Evolutionary conservation across 768 basidiomycete species (phyloP).

Genomic region (Russula sp.): DNA sequence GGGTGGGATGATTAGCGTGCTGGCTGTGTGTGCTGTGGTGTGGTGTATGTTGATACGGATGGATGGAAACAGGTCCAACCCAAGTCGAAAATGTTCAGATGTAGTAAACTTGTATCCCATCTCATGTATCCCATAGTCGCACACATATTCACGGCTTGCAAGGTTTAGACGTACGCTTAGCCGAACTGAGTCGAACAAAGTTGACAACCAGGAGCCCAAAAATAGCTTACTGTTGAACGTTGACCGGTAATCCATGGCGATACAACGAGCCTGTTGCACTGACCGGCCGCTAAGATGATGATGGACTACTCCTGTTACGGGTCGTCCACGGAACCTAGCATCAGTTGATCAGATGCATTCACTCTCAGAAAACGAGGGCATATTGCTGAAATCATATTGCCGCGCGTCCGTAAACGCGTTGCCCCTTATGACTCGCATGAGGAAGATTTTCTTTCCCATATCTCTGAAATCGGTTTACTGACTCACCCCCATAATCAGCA

Average conservation of each 20-base stretch:
- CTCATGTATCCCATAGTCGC: background rate
- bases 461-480: background rate
- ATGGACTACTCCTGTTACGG: background rate
- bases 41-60: background rate
- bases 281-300: background rate
- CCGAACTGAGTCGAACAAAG: slow-evolving; percentile 2
- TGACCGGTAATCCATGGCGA: background rate
- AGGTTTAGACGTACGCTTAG: background rate
- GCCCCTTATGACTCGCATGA: background rate
- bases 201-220: background rate
- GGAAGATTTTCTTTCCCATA: background rate
- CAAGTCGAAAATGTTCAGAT: background rate
- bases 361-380: background rate
- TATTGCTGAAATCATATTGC: background rate
- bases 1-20: background rate
- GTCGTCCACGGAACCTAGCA: background rate
- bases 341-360: background rate
- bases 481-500: background rate
- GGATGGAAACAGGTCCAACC: background rate
- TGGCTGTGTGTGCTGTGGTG: background rate
- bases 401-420: background rate
- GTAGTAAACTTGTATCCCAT: background rate
- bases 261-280: background rate
- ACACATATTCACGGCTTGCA: background rate
- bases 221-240: background rate